Evolutionary conservation across 2,329 filamentous ascomycete species (phyloP).

Genomic region (Exophiala sp.): DNA sequence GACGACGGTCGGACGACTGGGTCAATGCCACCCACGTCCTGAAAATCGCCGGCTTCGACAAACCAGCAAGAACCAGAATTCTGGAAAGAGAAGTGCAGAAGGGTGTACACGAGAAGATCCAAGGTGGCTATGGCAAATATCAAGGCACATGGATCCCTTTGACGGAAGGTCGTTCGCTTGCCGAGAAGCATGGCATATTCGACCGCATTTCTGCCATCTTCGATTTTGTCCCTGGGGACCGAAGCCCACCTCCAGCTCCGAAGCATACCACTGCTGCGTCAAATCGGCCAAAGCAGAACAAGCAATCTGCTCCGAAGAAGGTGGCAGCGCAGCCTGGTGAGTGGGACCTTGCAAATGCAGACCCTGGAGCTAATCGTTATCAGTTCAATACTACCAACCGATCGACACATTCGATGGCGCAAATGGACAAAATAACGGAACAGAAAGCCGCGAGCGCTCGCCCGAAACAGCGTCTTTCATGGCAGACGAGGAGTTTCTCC

Average conservation of each 20-base stretch:
- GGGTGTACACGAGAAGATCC: slow-evolving; percentile 93
- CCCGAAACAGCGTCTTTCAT: slow-evolving; percentile 81
- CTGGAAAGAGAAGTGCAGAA: slow-evolving; percentile 96
- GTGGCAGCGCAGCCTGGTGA: slow-evolving; percentile 26
- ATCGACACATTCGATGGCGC: slow-evolving; percentile 63
- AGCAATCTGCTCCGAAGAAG: slow-evolving; percentile 63
- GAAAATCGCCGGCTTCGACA: slow-evolving; percentile 95
- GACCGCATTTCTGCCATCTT: slow-evolving; percentile 84
- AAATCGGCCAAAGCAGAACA: slow-evolving; percentile 76
- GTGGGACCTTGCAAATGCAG: background rate
- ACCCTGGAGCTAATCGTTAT: background rate
- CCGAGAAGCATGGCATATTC: slow-evolving; percentile 80
- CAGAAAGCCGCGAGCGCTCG: slow-evolving; percentile 77
- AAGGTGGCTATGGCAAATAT: slow-evolving; percentile 98
- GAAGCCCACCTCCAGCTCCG: slow-evolving; percentile 88
- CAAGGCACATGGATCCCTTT: slow-evolving; percentile 98
- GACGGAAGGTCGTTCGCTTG: slow-evolving; percentile 72
- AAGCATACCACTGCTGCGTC: slow-evolving; percentile 70
- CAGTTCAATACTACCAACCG: slow-evolving; percentile 36
- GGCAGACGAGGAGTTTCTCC: slow-evolving; percentile 75
- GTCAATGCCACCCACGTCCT: slow-evolving; percentile 99
- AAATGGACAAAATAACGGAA: slow-evolving; percentile 63
- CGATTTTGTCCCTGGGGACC: slow-evolving; percentile 77
- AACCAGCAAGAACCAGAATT: slow-evolving; percentile 90
- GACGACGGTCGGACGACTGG: slow-evolving; percentile 88